phyloP scores from a whole-genome alignment of 2,329 filamentous ascomycete species.

The Fusarium nematophilum region DNA sequence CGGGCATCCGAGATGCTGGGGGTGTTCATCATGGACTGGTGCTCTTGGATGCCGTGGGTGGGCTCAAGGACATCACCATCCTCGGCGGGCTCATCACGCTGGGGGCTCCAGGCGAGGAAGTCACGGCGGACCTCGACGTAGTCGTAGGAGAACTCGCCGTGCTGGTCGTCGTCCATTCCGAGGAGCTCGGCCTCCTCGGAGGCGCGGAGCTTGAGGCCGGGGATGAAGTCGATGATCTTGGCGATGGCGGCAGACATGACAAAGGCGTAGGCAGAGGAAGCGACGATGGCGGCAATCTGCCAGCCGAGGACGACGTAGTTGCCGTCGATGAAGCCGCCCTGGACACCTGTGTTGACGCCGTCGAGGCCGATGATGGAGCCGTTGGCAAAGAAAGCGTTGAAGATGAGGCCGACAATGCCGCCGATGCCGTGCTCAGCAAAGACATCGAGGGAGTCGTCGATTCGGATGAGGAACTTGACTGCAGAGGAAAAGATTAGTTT shows the following conservation, averaged over 20 bases:
- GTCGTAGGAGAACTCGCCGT: conserved; percentile 90
- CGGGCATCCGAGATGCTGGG: conserved; percentile 43
- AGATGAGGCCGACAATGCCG: conserved; percentile 75
- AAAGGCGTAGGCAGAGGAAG: conserved; percentile 75
- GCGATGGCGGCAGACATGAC: conserved; percentile 79
- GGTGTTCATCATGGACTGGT: conserved; percentile 58
- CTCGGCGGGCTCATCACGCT: conserved; percentile 71
- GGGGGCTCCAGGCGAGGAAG: conserved; percentile 88
- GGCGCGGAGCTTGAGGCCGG: conserved; percentile 82
- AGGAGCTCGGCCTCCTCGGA: conserved; percentile 85
- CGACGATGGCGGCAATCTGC: conserved; percentile 81
- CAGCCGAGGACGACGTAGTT: conserved; percentile 81
- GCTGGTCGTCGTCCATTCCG: conserved; percentile 91
- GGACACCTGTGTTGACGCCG: conserved; percentile 76
- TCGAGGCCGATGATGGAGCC: conserved; percentile 79
- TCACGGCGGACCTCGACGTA: conserved; percentile 90
- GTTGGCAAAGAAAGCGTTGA: conserved; percentile 79
- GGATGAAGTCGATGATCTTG: conserved; percentile 78
- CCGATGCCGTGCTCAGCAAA: conserved; percentile 78
- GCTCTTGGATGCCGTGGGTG: conserved; percentile 78
- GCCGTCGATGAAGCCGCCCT: conserved; percentile 80
- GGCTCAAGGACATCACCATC: conserved; percentile 69
- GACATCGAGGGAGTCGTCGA: conserved; percentile 78
- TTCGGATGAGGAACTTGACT: conserved; percentile 71
- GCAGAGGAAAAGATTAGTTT: conserved; percentile 18